phyloP scores from a whole-genome alignment of 306 rosid genomes.

The Hippophae gyantsensis region DNA sequence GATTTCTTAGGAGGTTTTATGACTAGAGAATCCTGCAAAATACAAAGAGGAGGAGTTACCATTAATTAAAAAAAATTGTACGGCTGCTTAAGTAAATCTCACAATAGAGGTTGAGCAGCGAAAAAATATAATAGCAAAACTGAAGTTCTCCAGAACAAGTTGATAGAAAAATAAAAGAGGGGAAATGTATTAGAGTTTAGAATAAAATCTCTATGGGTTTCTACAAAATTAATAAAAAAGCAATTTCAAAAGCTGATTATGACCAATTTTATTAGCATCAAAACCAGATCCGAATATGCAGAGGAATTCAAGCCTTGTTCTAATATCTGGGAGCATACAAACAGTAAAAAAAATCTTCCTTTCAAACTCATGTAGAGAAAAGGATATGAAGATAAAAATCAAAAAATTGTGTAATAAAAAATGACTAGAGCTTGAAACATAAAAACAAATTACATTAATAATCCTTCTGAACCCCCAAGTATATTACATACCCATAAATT shows the following conservation, averaged over 20 bases:
- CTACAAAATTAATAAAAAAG: constrained; percentile 1
- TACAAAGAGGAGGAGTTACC: neutral
- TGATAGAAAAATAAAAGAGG: no score
- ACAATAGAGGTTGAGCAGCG: no score
- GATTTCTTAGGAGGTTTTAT: constrained; percentile 74
- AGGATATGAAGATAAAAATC: neutral
- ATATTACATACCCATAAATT: constrained; percentile 5
- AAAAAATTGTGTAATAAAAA: neutral
- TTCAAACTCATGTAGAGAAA: no score
- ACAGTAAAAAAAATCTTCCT: no score
- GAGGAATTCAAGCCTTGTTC: constrained; percentile 12
- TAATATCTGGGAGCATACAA: neutral
- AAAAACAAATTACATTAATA: neutral
- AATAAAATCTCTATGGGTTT: neutral
- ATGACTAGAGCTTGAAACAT: neutral
- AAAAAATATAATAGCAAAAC: no score
- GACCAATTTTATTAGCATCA: neutral
- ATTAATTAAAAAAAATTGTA: neutral
- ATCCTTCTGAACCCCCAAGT: neutral
- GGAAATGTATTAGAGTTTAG: neutral
- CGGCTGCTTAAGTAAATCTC: no score
- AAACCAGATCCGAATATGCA: constrained; percentile 29
- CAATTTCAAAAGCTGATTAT: constrained; percentile 11
- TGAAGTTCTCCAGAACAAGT: no score
- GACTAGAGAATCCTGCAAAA: constrained; percentile 54